Base-by-base conservation (phyloP, 2,329 filamentous ascomycete genomes). In the Colletotrichum eleusines region DNA sequence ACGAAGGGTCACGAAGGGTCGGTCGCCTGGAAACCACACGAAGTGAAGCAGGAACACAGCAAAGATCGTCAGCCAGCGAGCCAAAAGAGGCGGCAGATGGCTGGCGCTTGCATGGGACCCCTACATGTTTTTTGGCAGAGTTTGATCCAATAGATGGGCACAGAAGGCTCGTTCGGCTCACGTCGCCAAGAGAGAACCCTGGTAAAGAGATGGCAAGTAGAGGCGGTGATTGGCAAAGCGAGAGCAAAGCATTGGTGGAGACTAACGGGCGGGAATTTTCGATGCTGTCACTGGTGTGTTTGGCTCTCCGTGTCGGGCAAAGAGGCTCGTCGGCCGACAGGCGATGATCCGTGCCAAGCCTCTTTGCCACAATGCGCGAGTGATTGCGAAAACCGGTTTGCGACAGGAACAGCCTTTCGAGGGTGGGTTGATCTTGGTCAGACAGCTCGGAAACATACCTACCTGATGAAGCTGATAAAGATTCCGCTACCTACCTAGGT, bases 331-430 rank as follows among this genome's bases (percentile, higher is more conserved):
- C 53, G 53, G 58, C 55, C 61, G 62, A 59, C 57, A 23, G 31
- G 58, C 57, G 46, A 69, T 73, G 69, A 66, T 61, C 62, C 33
- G 50, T 72, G 72, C 72, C 72, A 73, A 73, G 69, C 38, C 40
- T 59, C 67, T 66, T 66, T 72, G 57, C 70, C 57, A 73, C 72
- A n/a, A 9, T n/a, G 53, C 51, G 53, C 65, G 50, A 46, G 54
- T 42, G 58, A 38, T 23, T 48, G 31, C 18, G 48, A 61, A 73
- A 73, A 71, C 66, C 58, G 63, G 71, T 68, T 73, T 72, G 59
- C 59, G 62, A 65, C 70, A 73, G 72, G 63, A 71, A 73, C 70
- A 18, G 66, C 20, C 33, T 71, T n/a, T 71, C 38, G 53, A 33
- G 59, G 58, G 68, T 38, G n/a, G 31, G 31, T 33, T 55, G 59